Percentiles rank a stretch among this genome's conserved stretches.
Conservation (phyloP, 495 filamentous ascomycete genomes). For the Podospora australis region DNA sequence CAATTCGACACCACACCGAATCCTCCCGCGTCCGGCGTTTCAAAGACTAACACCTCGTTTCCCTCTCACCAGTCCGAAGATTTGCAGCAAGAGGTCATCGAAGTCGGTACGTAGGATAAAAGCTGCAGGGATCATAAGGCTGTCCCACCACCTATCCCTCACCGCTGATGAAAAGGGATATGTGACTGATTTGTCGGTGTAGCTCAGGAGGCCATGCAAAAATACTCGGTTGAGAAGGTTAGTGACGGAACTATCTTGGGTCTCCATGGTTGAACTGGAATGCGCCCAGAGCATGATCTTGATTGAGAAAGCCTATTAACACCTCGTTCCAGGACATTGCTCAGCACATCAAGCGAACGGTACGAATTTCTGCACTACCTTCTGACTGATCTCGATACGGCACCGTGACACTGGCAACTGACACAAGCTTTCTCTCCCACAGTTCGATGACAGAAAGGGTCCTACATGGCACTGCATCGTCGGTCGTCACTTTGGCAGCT, state of each 20-base stretch:
- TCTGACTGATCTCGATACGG: conserved; percentile 4
- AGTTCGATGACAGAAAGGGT: conserved; percentile 89
- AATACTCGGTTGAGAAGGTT: conserved; percentile 91
- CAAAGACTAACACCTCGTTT: conserved; percentile 19
- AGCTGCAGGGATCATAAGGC: neutral
- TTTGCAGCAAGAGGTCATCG: conserved; percentile 90
- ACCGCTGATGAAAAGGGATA: neutral
- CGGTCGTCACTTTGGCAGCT: conserved; percentile 96
- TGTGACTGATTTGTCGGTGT: conserved; percentile 6
- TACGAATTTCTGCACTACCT: conserved; percentile 32
- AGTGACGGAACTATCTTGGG: too few relatives aligned
- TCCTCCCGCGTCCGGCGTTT: neutral
- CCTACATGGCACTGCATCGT: conserved; percentile 99
- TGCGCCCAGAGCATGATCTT: neutral
- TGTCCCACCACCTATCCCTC: too few relatives aligned
- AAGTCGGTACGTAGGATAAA: conserved; percentile 68
- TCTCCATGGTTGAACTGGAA: conserved; percentile 3
- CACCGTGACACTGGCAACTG: too few relatives aligned
- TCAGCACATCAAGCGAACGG: conserved; percentile 94
- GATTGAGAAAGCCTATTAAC: neutral
- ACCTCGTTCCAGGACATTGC: conserved; percentile 69
- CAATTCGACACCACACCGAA: conserved; percentile 2
- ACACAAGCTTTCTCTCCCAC: too few relatives aligned
- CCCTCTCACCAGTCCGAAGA: conserved; percentile 70
- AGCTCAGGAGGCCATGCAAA: conserved; percentile 92